Base-by-base conservation (phyloP, 2,329 filamentous ascomycete species). In the Paraphaeosphaeria sporulosa region DNA sequence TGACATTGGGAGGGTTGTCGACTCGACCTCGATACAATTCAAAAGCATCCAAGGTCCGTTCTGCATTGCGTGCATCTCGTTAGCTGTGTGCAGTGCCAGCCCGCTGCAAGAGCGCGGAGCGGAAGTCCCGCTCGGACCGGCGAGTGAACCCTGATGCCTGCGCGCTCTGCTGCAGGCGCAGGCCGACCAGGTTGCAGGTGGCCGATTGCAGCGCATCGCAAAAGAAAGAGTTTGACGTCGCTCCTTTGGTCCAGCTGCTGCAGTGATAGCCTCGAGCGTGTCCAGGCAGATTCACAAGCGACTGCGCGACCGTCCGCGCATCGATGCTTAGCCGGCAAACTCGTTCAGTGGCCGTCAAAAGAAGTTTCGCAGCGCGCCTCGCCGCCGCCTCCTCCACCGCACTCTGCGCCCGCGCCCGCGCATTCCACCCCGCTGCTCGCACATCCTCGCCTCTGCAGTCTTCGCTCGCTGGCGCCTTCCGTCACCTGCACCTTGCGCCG, bases 401-500 rank as follows among this genome's bases (percentile, higher is more conserved):
- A 40, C 32, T 25, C 21, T 34, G 13, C 34, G 25, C 17, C 46
- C 9, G 13, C 17, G 25, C 17, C 27, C 15, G 25, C 46, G 27
- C 46, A 49, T 21, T 34, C 46, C 25, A 32, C 34, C n/a, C 27
- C 49, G 19, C 42, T 21, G 34, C 34, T 40, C 25, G 12, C 4
- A 17, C 15, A 9, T 34, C 34, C 5, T 7, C 34, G 19, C 25
- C 25, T 6, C 3, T 27, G 6, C 30, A 23, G 44, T 3, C 17
- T 8, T 15, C 23, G 23, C 51, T 30, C 32, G 62, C 58, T 58
- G 56, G 60, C 57, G 44, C 63, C 58, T 40, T 61, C 56, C 51
- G 38, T 46, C 52, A 21, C 59, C 32, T 46, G 52, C 50, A 46
- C 34, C 36, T 55, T 47, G 32, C 58, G 15, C 50, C 48, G 27